These are phyloP conservation scores for Tripidium arundinaceum DNA, from an alignment of 202 grass and related monocot genomes.

Conservation along the genomic window DNA sequence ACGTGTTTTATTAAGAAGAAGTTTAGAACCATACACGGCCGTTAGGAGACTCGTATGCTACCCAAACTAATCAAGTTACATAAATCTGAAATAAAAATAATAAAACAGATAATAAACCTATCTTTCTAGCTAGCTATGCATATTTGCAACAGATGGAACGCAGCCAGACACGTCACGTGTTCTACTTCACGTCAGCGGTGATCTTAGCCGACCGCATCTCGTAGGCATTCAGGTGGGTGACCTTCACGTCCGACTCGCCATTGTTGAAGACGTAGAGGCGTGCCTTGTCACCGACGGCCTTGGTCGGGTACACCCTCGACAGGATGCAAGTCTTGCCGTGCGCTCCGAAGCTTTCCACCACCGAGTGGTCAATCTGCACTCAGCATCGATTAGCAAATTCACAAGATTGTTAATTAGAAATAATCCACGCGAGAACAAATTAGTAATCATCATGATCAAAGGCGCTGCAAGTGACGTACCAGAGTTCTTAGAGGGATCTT, in stretches of 20 bases:
- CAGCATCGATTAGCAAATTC: neutral
- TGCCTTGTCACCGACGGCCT: constrained; percentile 58
- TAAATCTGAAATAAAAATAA: too few species aligned
- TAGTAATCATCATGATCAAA: neutral
- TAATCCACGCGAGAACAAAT: too few species aligned
- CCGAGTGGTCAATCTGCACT: constrained; percentile 59
- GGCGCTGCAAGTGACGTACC: constrained; percentile 26
- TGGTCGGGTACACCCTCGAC: constrained; percentile 73
- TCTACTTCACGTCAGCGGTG: neutral
- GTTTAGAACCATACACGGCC: too few species aligned
- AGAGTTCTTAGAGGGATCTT: constrained; percentile 61
- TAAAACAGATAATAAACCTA: too few species aligned
- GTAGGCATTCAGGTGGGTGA: constrained; percentile 53
- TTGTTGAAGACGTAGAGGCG: constrained; percentile 88
- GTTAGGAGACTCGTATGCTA: too few species aligned
- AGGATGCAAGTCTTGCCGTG: constrained; percentile 69
- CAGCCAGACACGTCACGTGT: neutral
- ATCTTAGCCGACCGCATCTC: constrained; percentile 41
- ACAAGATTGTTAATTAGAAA: neutral
- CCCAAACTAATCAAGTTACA: neutral
- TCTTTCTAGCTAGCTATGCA: neutral
- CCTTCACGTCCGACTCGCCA: constrained; percentile 49
- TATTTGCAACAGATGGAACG: neutral
- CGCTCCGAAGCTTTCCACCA: constrained; percentile 79
- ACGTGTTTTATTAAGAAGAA: too few species aligned